Evolutionary conservation across 176 grass and related monocot genomes (phyloP).

Genomic region (Avena eriantha): DNA sequence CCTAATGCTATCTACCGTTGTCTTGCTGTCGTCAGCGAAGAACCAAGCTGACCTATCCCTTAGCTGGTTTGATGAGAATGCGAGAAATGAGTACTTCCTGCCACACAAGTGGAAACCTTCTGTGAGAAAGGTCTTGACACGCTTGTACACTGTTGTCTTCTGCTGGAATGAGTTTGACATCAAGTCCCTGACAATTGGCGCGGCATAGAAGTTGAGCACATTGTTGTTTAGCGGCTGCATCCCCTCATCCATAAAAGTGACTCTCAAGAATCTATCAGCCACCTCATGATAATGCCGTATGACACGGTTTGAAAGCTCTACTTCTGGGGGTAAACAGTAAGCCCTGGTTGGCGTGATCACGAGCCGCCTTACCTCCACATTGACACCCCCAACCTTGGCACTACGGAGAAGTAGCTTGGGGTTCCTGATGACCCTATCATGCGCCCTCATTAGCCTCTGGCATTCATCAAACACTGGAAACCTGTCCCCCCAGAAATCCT

Average conservation of each 20-base stretch:
- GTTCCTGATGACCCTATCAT: constrained; percentile 45
- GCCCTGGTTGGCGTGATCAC: constrained; percentile 81
- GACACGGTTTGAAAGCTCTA: constrained; percentile 79
- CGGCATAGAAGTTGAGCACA: constrained; percentile 66
- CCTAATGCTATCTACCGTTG: constrained; percentile 52
- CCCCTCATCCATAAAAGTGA: constrained; percentile 90
- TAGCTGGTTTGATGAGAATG: constrained; percentile 88
- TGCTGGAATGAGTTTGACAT: constrained; percentile 63
- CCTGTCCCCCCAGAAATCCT: constrained; percentile 62
- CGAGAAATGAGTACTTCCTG: constrained; percentile 82
- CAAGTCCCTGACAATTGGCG: constrained; percentile 71
- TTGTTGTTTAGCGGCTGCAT: constrained; percentile 69
- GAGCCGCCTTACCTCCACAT: constrained; percentile 64
- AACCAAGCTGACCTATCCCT: constrained; percentile 91
- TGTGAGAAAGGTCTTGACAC: constrained; percentile 58
- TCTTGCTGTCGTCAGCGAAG: constrained; percentile 74
- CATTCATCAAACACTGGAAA: constrained; percentile 45
- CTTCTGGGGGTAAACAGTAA: constrained; percentile 77
- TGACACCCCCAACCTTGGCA: constrained; percentile 37
- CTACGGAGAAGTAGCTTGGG: constrained; percentile 42
- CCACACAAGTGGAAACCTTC: constrained; percentile 82
- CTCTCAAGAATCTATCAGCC: constrained; percentile 81
- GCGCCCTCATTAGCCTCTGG: constrained; percentile 43
- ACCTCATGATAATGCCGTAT: constrained; percentile 66
- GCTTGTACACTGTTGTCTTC: constrained; percentile 76